Evolutionary conservation across 2,329 filamentous ascomycete genomes (phyloP), one percentile per base, ranked within the genome.

Genomic region (Periglandula ipomoeae): DNA sequence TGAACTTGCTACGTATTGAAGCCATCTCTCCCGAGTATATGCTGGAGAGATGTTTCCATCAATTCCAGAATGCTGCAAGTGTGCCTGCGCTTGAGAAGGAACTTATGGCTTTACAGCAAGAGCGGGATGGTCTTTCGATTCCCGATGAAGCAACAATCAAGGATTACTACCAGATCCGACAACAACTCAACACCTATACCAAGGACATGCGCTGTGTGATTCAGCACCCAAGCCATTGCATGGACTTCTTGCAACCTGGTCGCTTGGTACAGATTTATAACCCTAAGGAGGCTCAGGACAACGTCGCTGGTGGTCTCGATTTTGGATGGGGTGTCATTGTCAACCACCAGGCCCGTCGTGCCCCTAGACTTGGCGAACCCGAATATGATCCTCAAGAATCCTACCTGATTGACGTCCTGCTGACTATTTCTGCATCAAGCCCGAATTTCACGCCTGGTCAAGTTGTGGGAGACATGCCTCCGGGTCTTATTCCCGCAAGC

Each of bases 21-120:
- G 91, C 89, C n/a, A 95, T 98, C 45, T 97, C 90, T 8, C 93
- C 94, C 2, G 91, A 98, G 60, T 97, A 88, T 62, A 98, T 98
- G 93, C 74, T 98, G n/a, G 90, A 97, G 71, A 81, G 86, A 57
- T 98, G 93, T 63, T 98, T 98, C 72, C 94, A 88, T 66, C 93
- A 98, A 66, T 98, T 98, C 69, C 93, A 98, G 65, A 97, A 95
- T 59, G 88, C 88, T 2, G 87, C 91, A 10, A 89, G 85, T 56
- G 89, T 96, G 8, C 86, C 87, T 19, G 75, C 76, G 11, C 69
- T 97, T 20, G 93, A 98, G 67, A 88, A 87, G 64, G 84, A 95
- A 56, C 72, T 97, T 51, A 80, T 82, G 62, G 77, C 85, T 42
- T 69, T 96, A 27, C 89, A 96, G 64, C 78, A 79, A 51, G 80